These are phyloP conservation scores for Fallopia convolvulus DNA, from an alignment of 148 eudicot species.

Conservation along the genomic window DNA sequence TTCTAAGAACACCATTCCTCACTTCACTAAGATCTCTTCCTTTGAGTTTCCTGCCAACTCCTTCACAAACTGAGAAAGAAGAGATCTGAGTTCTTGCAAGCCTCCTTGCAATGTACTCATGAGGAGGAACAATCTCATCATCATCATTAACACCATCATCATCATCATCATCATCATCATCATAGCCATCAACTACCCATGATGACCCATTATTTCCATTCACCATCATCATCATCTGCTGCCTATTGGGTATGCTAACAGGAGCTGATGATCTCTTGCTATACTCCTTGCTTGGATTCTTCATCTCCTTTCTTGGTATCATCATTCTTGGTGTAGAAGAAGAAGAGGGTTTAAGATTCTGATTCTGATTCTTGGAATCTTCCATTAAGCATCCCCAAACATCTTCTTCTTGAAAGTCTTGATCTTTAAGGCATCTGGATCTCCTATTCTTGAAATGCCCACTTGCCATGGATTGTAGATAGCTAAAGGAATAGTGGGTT, in stretches of 20 bases:
- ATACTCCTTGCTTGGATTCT: constrained; percentile 11
- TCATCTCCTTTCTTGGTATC: constrained; percentile 42
- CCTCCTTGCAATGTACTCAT: constrained; percentile 68
- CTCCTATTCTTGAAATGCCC: constrained; percentile 25
- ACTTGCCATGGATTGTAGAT: constrained; percentile 18
- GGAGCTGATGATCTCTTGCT: constrained; percentile 48
- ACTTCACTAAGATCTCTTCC: constrained; percentile 82
- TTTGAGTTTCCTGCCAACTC: constrained; percentile 87
- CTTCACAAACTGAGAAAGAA: constrained; percentile 72
- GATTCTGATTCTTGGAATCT: constrained; percentile 4
- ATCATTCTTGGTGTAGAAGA: constrained; percentile 29
- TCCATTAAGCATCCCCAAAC: constrained; percentile 47
- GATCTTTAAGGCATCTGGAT: constrained; percentile 22
- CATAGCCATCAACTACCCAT: constrained; percentile 11
- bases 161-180: constrained; percentile 12
- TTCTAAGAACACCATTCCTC: constrained; percentile 63
- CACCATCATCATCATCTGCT: constrained; percentile 22
- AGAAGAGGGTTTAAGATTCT: neutral
- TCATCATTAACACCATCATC: constrained; percentile 28
- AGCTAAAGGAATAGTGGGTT: neutral
- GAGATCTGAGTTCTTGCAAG: constrained; percentile 57
- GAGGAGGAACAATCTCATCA: constrained; percentile 67
- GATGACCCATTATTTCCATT: neutral
- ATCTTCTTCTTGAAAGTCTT: constrained; percentile 63
- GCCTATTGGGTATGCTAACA: constrained; percentile 53